Evolutionary conservation across 75 land plant species (phyloP), one percentile per base, ranked within the genome.

Genomic region (Adiantum capillusveneris): DNA sequence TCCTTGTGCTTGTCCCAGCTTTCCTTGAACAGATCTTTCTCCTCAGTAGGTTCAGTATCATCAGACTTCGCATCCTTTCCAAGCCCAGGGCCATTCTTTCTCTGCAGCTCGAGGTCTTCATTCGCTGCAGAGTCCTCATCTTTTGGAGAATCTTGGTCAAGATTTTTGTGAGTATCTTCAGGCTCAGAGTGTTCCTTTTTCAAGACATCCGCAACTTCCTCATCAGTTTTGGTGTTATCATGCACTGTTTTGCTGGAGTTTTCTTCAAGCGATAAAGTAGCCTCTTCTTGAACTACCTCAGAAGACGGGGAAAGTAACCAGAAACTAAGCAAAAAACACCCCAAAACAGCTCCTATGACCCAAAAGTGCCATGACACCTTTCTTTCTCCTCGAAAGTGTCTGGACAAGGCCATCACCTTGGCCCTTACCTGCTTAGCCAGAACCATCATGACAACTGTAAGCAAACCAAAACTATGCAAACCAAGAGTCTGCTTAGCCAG

Each of bases 331-430:
- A 53, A 14, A 53, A 53, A 24, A 5, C 2, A 53, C 28, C 18
- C 55, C 28, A 53, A 26, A 26, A 53, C 28, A 24, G 55, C 24
- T 53, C 55, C 55, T 26, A 53, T 6, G 3, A 53, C 14, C 25
- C 18, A 18, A 46, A 6, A 46, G 14, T n/a, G 22, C 14, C 22
- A 17, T 41, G 43, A 14, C 17, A 46, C 50, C 13, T 46, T 6
- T 14, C 17, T 46, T 14, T 46, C 50, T 17, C 18, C 22, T 46
- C 17, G 18, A 46, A 53, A 25, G 25, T 3, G 14, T 25, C 25
- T 53, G 5, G 49, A 46, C 49, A 46, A 46, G 49, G 49, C 49
- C 49, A 46, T 46, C 9, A 34, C 37, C 9, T 34, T n/a, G n/a
- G n/a, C n/a, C n/a, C n/a, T n/a, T n/a, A n/a, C n/a, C n/a, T n/a